Evolutionary conservation across 306 rosid species (phyloP).

Genomic region (Acacia confusa): DNA sequence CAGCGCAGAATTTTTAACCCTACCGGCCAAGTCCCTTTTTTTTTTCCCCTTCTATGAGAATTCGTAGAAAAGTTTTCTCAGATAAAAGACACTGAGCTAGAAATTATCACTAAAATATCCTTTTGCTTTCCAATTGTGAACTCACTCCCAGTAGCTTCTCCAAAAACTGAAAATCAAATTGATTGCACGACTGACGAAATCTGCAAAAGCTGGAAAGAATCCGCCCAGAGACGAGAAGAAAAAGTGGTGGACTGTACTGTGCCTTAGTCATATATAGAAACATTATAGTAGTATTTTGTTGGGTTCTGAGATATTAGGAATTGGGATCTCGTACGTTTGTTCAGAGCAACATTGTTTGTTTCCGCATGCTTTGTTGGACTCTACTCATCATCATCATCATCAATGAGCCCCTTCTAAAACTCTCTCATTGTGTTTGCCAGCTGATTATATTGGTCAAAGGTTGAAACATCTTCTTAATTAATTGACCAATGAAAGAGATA

Average conservation of each 20-base stretch:
- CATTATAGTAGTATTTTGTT: neutral
- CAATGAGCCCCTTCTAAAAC: constrained; percentile 7
- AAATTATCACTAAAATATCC: neutral
- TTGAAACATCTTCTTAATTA: constrained; percentile 16
- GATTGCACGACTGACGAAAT: neutral
- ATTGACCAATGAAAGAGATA: constrained; percentile 6
- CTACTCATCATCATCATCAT: neutral
- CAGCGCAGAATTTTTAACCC: neutral
- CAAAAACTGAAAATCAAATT: neutral
- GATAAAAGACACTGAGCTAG: neutral
- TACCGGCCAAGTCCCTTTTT: neutral
- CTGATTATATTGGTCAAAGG: constrained; percentile 26
- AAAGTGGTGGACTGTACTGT: neutral
- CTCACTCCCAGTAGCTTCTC: neutral
- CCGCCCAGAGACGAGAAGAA: neutral
- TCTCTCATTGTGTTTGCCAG: neutral
- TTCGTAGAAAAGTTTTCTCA: neutral
- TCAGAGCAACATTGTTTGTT: constrained; percentile 46
- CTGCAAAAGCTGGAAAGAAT: neutral
- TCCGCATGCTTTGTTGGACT: constrained; percentile 40
- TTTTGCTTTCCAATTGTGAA: neutral
- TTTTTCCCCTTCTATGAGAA: neutral
- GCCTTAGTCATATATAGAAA: neutral
- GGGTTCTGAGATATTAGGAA: constrained; percentile 36
- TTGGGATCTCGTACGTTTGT: constrained; percentile 39